phyloP scores from a whole-genome alignment of 805 yeast genomes.

The Pichia californica region DNA sequence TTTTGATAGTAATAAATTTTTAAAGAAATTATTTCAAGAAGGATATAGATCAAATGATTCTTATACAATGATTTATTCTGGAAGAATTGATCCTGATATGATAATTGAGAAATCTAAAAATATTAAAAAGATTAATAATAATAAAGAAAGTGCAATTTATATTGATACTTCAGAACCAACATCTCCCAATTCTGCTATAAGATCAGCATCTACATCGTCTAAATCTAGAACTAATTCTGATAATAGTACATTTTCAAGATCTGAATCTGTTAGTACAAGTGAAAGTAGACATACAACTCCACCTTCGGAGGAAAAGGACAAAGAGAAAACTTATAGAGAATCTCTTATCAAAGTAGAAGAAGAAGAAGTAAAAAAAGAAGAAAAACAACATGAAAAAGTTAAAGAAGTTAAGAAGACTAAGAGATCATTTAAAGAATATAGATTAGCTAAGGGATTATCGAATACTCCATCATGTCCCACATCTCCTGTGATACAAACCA shows the following conservation, averaged over 20 bases:
- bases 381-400: background rate
- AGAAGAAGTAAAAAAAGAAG: background rate
- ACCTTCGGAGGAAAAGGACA: background rate
- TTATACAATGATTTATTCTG: slow-evolving; percentile 5
- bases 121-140: background rate
- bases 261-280: background rate
- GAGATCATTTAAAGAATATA: slow-evolving; percentile 6
- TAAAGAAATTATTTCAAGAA: slow-evolving; percentile 4
- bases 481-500: too few relatives aligned
- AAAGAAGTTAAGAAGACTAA: background rate
- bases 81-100: slow-evolving; percentile 1
- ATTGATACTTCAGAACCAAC: background rate
- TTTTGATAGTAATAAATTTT: background rate
- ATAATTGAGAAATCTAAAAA: background rate
- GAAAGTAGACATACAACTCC: slow-evolving; percentile 2
- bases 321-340: background rate
- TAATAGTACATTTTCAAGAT: slow-evolving; percentile 4
- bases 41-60: slow-evolving; percentile 8
- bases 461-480: background rate
- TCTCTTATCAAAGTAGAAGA: too few relatives aligned
- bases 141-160: background rate
- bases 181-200: background rate
- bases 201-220: background rate
- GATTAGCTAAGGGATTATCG: background rate
- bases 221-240: slow-evolving; percentile 1